Base-by-base conservation (phyloP, 2,329 filamentous ascomycete species). In the Uncinocarpus reesii region DNA sequence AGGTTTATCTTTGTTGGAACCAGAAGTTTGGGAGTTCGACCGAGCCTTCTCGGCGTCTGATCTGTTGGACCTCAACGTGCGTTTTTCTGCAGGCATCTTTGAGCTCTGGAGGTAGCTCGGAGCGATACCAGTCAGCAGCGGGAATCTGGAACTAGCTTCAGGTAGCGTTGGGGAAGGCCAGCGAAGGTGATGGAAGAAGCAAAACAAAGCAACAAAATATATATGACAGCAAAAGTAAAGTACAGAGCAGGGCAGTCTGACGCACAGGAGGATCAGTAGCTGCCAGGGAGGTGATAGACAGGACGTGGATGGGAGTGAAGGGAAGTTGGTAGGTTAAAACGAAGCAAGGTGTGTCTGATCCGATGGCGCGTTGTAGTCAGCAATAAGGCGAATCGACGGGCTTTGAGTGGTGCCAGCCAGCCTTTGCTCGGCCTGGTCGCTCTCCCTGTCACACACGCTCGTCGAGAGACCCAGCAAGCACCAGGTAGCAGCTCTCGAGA, bases 31-130 rank as follows among this genome's bases (percentile, higher is more conserved):
- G 15, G 68, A 70, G 56, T 64, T 65, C 47, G 68, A 68, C 44
- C 61, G 62, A 53, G 62, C 58, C 55, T 70, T 71, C 50, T 71
- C 68, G 60, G 63, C 62, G 55, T 71, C 69, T 53, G 65, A 65
- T 56, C 70, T 71, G 62, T 66, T 71, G 57, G 69, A 71, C 62
- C 67, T 62, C 58, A 71, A 56, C 54, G 65, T 68, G 53, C 69
- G 68, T 62, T 67, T 67, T 61, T 70, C 68, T 57, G 65, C 62
- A 56, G 69, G 67, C 69, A 71, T 71, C 53, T 64, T 69, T 62
- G 54, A 56, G 54, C 58, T 63, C 38, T 34, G 23, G 7, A 41
- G 26, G 45, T 48, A 48, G 46, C 46, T 48, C 38, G 29, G 38
- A 13, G 21, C 35, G 46, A 37, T 28, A 36, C 29, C 38, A 29